A percentile compares a stretch with the other conserved stretches of the same genome.
phyloP scores from a whole-genome alignment of 2,329 filamentous ascomycete species.

The Botrytis galanthina region DNA sequence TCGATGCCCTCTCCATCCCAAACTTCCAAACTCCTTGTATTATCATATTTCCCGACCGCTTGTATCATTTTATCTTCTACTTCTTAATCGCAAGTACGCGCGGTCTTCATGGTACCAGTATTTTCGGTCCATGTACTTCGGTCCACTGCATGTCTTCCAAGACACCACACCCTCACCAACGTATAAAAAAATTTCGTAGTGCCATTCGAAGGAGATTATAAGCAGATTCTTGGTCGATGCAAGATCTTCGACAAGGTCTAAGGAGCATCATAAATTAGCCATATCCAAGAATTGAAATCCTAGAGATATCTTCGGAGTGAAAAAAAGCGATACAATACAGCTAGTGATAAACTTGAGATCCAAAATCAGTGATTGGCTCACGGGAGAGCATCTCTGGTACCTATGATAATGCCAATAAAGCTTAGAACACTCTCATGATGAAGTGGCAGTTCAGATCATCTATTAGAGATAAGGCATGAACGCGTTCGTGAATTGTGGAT shows the following conservation, averaged over 20 bases:
- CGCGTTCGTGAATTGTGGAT: not conserved
- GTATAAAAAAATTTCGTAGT: not conserved
- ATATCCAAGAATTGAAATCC: not conserved
- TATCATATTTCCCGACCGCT: not conserved
- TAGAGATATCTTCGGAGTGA: too few species aligned
- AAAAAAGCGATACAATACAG: not conserved
- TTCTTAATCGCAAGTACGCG: too few species aligned
- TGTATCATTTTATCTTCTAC: not conserved
- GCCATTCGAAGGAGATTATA: not conserved
- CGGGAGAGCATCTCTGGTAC: accelerated
- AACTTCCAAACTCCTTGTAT: not conserved
- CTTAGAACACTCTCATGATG: too few species aligned
- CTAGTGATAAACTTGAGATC: not conserved
- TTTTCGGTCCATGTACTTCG: too few species aligned
- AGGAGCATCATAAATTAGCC: not conserved
- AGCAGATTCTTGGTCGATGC: not conserved
- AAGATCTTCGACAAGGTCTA: not conserved
- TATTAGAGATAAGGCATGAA: not conserved
- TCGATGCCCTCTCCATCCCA: too few species aligned
- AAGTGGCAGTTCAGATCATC: not conserved
- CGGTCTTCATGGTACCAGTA: too few species aligned
- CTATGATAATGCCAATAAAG: not conserved
- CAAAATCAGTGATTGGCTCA: not conserved
- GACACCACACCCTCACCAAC: not conserved
- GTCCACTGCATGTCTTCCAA: not conserved